A percentile compares a stretch with the other conserved stretches of the same genome.
Conservation (phyloP, 2,329 filamentous ascomycete species). For the Cyanodermella asteris region DNA sequence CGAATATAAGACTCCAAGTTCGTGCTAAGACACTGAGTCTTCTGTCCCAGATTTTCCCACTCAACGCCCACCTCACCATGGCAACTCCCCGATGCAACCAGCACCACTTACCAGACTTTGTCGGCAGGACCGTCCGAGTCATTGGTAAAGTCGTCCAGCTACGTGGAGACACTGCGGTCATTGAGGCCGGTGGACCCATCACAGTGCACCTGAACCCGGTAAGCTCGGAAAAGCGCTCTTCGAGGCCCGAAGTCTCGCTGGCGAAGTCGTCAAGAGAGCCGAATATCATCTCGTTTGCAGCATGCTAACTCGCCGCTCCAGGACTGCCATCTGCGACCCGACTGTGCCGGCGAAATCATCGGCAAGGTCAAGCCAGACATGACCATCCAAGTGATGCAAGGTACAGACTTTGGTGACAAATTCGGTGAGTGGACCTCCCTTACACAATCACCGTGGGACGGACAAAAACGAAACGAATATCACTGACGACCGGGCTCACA, state of each 20-base stretch:
- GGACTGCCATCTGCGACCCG: conserved; percentile 8
- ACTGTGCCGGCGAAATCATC: conserved; percentile 10
- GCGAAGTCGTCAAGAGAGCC: neutral
- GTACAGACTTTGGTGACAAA: conserved; percentile 9
- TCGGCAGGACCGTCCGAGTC: conserved; percentile 47
- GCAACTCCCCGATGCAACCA: conserved; percentile 50
- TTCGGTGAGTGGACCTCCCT: conserved; percentile 6
- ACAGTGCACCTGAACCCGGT: conserved; percentile 47
- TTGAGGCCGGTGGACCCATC: conserved; percentile 54
- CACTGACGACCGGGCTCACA: conserved; percentile 1
- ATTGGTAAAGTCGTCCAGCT: conserved; percentile 58
- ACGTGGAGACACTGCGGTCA: conserved; percentile 47
- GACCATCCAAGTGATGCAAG: conserved; percentile 8
- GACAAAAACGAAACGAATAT: neutral
- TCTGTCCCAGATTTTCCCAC: no score
- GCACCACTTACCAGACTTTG: conserved; percentile 46
- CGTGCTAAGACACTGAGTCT: no score
- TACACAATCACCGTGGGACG: neutral
- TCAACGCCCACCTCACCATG: no score
- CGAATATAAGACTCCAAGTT: no score
- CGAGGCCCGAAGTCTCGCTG: neutral
- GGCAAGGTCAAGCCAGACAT: conserved; percentile 10
- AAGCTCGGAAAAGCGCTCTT: conserved; percentile 12
- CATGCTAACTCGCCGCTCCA: neutral
- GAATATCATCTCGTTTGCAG: conserved; percentile 1